phyloP scores from a whole-genome alignment of 352 stramenopile species.

The Chrysophaeum taylorii region DNA sequence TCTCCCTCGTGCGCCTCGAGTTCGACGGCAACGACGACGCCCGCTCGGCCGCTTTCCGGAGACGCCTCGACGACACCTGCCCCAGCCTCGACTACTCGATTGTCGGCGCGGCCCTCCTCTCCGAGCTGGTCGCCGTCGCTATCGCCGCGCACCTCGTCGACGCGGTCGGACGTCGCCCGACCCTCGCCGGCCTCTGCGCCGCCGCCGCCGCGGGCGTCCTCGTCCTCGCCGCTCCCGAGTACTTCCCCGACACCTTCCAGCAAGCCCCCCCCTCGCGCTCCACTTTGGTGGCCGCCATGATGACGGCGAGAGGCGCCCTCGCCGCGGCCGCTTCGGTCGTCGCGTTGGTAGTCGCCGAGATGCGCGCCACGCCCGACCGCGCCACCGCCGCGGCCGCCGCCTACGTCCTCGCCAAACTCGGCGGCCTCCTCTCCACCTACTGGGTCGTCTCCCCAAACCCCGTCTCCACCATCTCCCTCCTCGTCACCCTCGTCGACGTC shows the following conservation, averaged over 20 bases:
- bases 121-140: no score
- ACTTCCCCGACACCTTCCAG: not conserved
- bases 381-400: not conserved
- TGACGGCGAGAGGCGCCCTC: not conserved
- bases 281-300: not conserved
- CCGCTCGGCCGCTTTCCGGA: not conserved
- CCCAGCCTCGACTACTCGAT: no score
- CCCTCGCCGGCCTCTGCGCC: not conserved
- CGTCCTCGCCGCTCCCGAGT: not conserved
- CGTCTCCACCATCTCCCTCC: not conserved
- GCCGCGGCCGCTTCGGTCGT: not conserved
- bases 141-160: slow-evolving; percentile 3
- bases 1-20: slow-evolving; percentile 3
- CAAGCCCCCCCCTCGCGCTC: no score
- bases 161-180: not conserved
- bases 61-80: not conserved
- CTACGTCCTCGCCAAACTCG: not conserved
- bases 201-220: not conserved
- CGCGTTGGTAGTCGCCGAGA: not conserved
- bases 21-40: not conserved
- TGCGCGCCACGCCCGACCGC: not conserved
- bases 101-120: no score
- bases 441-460: slow-evolving; percentile 4
- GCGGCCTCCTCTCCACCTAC: not conserved
- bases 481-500: slow-evolving; percentile 9